Percentiles rank a stretch among this genome's conserved stretches.
Evolutionary conservation across 768 basidiomycete species (phyloP).

Genomic region (Clathrus columnatus): DNA sequence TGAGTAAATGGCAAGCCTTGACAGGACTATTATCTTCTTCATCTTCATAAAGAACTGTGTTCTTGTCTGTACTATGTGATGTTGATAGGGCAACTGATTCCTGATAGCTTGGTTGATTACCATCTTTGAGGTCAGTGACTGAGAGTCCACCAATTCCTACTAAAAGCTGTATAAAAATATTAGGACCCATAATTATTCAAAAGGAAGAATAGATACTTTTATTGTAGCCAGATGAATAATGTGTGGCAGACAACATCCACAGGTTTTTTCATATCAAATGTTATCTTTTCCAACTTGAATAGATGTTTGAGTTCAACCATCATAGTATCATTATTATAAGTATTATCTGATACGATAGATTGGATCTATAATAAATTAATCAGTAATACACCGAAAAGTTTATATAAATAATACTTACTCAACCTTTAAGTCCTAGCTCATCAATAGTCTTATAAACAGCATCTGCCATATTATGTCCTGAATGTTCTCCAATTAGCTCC

Average conservation of each 20-base stretch:
- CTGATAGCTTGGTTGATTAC: no score
- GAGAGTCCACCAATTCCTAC: conserved; percentile 24
- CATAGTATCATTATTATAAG: conserved; percentile 19
- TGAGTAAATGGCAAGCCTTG: no score
- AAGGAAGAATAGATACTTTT: conserved; percentile 14
- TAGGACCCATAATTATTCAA: not conserved
- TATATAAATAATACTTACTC: conserved; percentile 11
- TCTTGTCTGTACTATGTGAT: conserved; percentile 16
- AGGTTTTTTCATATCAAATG: conserved; percentile 13
- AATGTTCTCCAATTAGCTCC: conserved; percentile 27
- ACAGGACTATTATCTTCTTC: no score
- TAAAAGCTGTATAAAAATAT: conserved; percentile 21
- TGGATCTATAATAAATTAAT: conserved; percentile 12
- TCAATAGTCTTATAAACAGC: conserved; percentile 24
- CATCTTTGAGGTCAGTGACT: no score
- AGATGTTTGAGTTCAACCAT: conserved; percentile 8
- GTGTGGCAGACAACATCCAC: conserved; percentile 22
- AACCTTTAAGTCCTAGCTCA: conserved; percentile 20
- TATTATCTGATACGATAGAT: conserved; percentile 17
- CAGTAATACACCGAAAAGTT: not conserved
- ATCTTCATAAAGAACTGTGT: conserved; percentile 12
- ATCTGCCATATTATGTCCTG: conserved; percentile 28
- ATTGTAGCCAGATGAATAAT: conserved; percentile 20
- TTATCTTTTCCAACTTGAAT: conserved; percentile 5
- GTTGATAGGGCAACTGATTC: no score